A percentile compares a stretch with the other conserved stretches of the same genome.
Conservation (phyloP, 1,139 yeast species). For the Arxiozyma telluris region DNA sequence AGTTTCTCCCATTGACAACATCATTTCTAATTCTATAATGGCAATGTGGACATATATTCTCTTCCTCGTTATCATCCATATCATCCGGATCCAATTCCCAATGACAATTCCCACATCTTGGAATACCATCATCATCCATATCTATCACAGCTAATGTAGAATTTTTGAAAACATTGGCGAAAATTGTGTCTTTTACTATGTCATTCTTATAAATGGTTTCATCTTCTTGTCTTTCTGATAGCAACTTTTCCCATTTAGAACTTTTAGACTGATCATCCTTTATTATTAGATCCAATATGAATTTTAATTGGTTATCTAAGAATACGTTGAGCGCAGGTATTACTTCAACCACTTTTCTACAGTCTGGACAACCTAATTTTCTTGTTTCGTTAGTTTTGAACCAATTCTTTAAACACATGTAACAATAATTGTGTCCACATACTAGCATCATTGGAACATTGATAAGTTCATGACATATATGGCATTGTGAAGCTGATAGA, state of each 20-base stretch:
- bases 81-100: constrained; percentile 53
- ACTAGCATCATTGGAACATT: constrained; percentile 28
- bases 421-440: constrained; percentile 28
- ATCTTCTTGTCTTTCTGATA: constrained; percentile 8
- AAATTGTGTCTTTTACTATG: constrained; percentile 32
- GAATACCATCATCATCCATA: constrained; percentile 66
- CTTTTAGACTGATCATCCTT: constrained; percentile 7
- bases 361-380: constrained; percentile 29
- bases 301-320: constrained; percentile 19
- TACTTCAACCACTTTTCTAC: constrained; percentile 19
- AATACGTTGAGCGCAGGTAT: constrained; percentile 23
- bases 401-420: constrained; percentile 23
- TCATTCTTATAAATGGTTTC: constrained; percentile 36
- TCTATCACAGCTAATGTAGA: constrained; percentile 48
- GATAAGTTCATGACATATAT: constrained; percentile 29
- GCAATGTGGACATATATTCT: constrained; percentile 21
- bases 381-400: constrained; percentile 20
- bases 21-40: constrained; percentile 16
- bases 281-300: constrained; percentile 13
- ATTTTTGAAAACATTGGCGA: constrained; percentile 42
- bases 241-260: constrained; percentile 5
- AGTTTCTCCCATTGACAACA: constrained; percentile 3
- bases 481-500: constrained; percentile 22
- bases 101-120: constrained; percentile 69
- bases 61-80: constrained; percentile 13